phyloP scores from a whole-genome alignment of 2,329 filamentous ascomycete species.

The Thermoascus crustaceus region DNA sequence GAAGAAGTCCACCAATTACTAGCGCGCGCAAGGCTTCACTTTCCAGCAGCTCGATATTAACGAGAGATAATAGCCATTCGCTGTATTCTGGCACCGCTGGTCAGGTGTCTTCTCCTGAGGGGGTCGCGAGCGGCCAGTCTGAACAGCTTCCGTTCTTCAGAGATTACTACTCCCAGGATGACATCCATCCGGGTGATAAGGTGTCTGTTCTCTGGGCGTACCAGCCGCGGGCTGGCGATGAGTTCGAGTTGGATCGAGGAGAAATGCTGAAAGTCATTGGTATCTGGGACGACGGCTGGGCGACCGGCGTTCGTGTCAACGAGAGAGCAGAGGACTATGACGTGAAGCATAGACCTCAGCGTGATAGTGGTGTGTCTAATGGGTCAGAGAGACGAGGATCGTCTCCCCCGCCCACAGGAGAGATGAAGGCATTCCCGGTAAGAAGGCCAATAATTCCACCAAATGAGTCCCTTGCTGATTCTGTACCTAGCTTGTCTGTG shows the following conservation, averaged over 20 bases:
- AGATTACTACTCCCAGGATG: conserved; percentile 96
- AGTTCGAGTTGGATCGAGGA: conserved; percentile 85
- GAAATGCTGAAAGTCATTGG: conserved; percentile 98
- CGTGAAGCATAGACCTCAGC: conserved; percentile 62
- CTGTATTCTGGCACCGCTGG: conserved; percentile 59
- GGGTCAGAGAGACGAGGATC: conserved; percentile 54
- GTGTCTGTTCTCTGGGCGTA: conserved; percentile 95
- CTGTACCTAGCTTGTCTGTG: conserved; percentile 61
- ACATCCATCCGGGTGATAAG: conserved; percentile 84
- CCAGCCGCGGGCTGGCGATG: conserved; percentile 84
- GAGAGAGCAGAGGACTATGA: conserved; percentile 89
- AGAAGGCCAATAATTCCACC: conserved; percentile 8
- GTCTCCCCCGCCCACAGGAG: conserved; percentile 61
- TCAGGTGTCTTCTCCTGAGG: conserved; percentile 76
- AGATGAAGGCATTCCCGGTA: conserved; percentile 90
- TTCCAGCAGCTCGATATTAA: conserved; percentile 72
- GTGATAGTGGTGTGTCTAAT: conserved; percentile 89
- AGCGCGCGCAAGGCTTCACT: conserved; percentile 76
- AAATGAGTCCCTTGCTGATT: conserved; percentile 4
- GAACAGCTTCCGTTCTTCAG: conserved; percentile 96
- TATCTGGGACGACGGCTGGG: conserved; percentile 99
- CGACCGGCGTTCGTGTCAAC: conserved; percentile 76
- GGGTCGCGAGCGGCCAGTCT: conserved; percentile 78
- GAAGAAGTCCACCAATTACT: conserved; percentile 36
- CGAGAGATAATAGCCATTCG: conserved; percentile 60